Evolutionary conservation across 179 eudicot species (phyloP).

Genomic region (Pouteria campechiana): DNA sequence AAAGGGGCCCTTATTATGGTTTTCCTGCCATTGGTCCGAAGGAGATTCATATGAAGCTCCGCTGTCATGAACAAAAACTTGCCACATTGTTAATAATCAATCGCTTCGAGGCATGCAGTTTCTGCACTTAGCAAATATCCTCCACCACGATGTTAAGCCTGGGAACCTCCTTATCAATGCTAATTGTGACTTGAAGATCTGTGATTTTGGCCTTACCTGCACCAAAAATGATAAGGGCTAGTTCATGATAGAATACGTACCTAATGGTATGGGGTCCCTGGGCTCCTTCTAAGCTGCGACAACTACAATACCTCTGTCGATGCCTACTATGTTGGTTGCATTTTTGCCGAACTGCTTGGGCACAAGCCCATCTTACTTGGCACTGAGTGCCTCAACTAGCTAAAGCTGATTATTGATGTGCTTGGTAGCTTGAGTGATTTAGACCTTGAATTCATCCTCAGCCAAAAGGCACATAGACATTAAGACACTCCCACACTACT

Average conservation of each 20-base stretch:
- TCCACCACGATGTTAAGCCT: slow-evolving; percentile 78
- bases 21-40: too few species aligned
- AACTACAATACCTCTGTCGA: slow-evolving; percentile 79
- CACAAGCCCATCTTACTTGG: slow-evolving; percentile 76
- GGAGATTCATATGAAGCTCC: too few species aligned
- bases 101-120: slow-evolving; percentile 71
- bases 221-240: slow-evolving; percentile 62
- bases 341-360: slow-evolving; percentile 77
- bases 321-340: slow-evolving; percentile 87
- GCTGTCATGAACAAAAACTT: too few species aligned
- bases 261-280: slow-evolving; percentile 83
- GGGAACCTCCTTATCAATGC: slow-evolving; percentile 80
- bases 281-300: slow-evolving; percentile 70
- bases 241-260: slow-evolving; percentile 87
- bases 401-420: slow-evolving; percentile 59
- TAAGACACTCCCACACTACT: slow-evolving; percentile 46
- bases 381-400: slow-evolving; percentile 71
- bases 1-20: too few species aligned
- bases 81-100: too few species aligned
- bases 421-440: slow-evolving; percentile 60
- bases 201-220: slow-evolving; percentile 80
- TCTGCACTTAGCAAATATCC: slow-evolving; percentile 79
- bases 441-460: slow-evolving; percentile 60
- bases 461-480: slow-evolving; percentile 59
- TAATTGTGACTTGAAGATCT: slow-evolving; percentile 72